Evolutionary conservation across 371 early-diverging fungal genomes (phyloP).

Genomic region (Fennellomyces sp.): DNA sequence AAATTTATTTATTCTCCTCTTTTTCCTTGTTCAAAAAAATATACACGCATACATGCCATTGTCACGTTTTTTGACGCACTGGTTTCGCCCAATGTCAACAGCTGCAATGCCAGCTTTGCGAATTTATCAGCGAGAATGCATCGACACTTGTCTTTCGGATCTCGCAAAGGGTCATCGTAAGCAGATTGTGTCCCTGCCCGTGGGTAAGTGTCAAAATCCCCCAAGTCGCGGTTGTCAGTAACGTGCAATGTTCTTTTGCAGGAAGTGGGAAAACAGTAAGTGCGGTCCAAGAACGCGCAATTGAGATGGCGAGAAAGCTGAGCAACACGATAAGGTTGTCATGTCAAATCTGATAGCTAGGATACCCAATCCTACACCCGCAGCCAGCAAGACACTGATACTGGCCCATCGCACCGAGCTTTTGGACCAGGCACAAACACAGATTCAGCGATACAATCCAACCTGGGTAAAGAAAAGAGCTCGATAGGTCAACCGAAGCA

Average conservation of each 20-base stretch:
- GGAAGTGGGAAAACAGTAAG: conserved; percentile 91
- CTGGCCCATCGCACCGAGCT: conserved; percentile 91
- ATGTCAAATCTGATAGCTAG: conserved; percentile 80
- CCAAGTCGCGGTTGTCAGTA: neutral
- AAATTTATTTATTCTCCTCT: too few species aligned
- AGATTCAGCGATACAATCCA: conserved; percentile 62
- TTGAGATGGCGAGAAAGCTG: neutral
- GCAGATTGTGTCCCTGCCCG: conserved; percentile 83
- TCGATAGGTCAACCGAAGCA: neutral
- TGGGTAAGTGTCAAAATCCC: conserved; percentile 54
- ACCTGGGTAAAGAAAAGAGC: conserved; percentile 42
- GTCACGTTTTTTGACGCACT: too few species aligned
- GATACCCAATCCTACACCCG: conserved; percentile 63
- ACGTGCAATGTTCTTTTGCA: conserved; percentile 1
- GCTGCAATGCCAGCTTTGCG: conserved; percentile 34
- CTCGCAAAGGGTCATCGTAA: conserved; percentile 54
- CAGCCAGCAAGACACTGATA: conserved; percentile 77
- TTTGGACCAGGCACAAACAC: conserved; percentile 75
- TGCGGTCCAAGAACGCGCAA: too few species aligned
- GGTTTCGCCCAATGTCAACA: neutral
- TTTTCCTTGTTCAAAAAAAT: neutral
- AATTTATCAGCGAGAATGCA: conserved; percentile 85
- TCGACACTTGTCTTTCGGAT: conserved; percentile 60
- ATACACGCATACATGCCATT: too few species aligned
- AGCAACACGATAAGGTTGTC: conserved; percentile 57